A percentile compares a stretch with the other conserved stretches of the same genome.
Evolutionary conservation across 2,329 filamentous ascomycete species (phyloP).

Genomic region (Nannizziopsis arthrosporioides): DNA sequence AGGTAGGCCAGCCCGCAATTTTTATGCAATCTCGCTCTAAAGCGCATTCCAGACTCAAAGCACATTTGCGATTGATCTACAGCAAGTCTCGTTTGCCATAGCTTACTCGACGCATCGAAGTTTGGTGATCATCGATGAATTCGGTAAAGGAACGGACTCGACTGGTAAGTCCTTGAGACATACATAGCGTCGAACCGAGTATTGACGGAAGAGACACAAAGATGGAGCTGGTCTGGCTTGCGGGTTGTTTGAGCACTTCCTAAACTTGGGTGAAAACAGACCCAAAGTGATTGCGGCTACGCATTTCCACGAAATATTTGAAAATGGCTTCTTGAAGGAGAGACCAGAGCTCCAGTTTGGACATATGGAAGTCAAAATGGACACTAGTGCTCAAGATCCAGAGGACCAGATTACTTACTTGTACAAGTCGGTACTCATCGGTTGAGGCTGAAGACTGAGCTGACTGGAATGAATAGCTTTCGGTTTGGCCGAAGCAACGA

Average conservation of each 20-base stretch:
- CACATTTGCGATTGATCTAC: slow-evolving; percentile 69
- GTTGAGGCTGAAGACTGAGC: neutral
- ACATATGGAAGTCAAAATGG: slow-evolving; percentile 46
- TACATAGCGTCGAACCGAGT: neutral
- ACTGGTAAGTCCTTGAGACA: slow-evolving; percentile 29
- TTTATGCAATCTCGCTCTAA: neutral
- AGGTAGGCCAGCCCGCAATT: slow-evolving; percentile 22
- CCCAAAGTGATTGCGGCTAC: slow-evolving; percentile 53
- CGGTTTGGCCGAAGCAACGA: slow-evolving; percentile 56
- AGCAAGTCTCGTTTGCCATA: slow-evolving; percentile 69
- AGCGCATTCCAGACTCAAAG: slow-evolving; percentile 42
- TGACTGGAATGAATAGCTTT: slow-evolving; percentile 30
- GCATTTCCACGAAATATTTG: slow-evolving; percentile 49
- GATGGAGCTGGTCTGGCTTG: slow-evolving; percentile 55
- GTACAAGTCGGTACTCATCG: slow-evolving; percentile 44
- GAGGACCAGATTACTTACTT: slow-evolving; percentile 51
- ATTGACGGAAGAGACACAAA: slow-evolving; percentile 17
- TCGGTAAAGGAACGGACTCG: slow-evolving; percentile 59
- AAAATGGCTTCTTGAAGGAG: slow-evolving; percentile 41
- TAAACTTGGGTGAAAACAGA: slow-evolving; percentile 37
- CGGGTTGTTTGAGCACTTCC: slow-evolving; percentile 48
- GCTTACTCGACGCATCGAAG: slow-evolving; percentile 64
- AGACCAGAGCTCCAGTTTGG: slow-evolving; percentile 41
- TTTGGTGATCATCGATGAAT: slow-evolving; percentile 85
- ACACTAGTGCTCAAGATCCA: slow-evolving; percentile 33